Evolutionary conservation across 1,139 yeast species (phyloP).

Genomic region (Suhomyces bribrorum): DNA sequence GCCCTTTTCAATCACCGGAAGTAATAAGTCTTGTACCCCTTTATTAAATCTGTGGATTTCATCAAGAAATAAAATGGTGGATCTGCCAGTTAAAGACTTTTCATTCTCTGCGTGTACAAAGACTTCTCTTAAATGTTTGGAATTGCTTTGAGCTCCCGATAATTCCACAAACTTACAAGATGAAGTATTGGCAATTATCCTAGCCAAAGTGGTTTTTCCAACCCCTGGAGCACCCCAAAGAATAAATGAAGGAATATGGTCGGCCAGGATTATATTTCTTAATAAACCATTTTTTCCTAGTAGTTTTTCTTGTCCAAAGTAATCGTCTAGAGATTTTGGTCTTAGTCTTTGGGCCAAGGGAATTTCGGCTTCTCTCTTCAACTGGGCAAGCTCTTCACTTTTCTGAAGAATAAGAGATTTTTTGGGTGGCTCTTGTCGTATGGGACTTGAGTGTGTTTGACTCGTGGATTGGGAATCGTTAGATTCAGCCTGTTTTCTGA

Average conservation of each 20-base stretch:
- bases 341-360: constrained; percentile 88
- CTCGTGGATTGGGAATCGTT: not conserved
- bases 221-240: constrained; percentile 97
- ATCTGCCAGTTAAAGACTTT: constrained; percentile 59
- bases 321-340: constrained; percentile 73
- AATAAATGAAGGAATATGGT: constrained; percentile 76
- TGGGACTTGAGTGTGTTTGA: not conserved
- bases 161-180: constrained; percentile 70
- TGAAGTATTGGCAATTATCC: constrained; percentile 58
- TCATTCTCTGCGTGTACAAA: constrained; percentile 77
- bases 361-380: constrained; percentile 50
- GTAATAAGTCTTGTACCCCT: constrained; percentile 82
- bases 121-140: constrained; percentile 67
- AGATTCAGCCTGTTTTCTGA: too few species aligned
- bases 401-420: constrained; percentile 8
- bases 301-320: constrained; percentile 82
- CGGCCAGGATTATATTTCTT: constrained; percentile 63
- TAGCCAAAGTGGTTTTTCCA: constrained; percentile 81
- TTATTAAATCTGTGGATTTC: constrained; percentile 92
- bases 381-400: constrained; percentile 20
- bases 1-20: constrained; percentile 73
- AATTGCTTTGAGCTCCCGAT: constrained; percentile 80
- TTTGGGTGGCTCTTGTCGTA: constrained; percentile 1
- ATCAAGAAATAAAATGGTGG: constrained; percentile 82
- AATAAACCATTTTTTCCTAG: constrained; percentile 75